These are phyloP conservation scores for Chamaecyparis obtusa DNA, from an alignment of 75 land plant genomes.

Conservation along the genomic window DNA sequence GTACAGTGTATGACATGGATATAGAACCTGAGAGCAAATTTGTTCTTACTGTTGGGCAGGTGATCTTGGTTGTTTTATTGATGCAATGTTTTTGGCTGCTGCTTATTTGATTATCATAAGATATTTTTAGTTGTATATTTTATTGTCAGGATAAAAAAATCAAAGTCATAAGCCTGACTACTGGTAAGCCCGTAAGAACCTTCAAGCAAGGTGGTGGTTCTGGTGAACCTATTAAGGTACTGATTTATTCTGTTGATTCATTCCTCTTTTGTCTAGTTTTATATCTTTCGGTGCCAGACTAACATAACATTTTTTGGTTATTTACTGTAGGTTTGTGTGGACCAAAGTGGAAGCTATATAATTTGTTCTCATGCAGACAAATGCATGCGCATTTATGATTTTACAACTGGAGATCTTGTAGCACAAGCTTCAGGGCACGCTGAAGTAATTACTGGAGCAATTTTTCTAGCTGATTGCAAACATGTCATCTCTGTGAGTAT, in stretches of 20 bases:
- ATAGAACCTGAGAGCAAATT: constrained; percentile 41
- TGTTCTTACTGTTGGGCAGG: constrained; percentile 77
- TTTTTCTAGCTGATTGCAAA: constrained; percentile 64
- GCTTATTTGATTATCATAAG: neutral
- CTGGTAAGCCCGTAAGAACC: constrained; percentile 59
- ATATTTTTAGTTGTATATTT: neutral
- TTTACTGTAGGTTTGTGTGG: constrained; percentile 52
- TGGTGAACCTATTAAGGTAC: constrained; percentile 79
- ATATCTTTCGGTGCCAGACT: neutral
- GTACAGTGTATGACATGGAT: constrained; percentile 69
- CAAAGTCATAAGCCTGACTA: constrained; percentile 42
- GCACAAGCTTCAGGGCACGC: constrained; percentile 66
- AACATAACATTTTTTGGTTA: neutral
- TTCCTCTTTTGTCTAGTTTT: neutral
- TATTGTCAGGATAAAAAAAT: constrained; percentile 66
- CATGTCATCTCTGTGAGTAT: constrained; percentile 63
- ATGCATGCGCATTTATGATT: constrained; percentile 60
- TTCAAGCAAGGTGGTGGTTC: constrained; percentile 50
- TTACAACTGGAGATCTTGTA: constrained; percentile 58
- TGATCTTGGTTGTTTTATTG: constrained; percentile 4
- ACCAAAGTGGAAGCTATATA: constrained; percentile 68
- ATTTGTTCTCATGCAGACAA: constrained; percentile 73
- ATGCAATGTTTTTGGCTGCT: neutral
- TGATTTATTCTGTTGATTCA: neutral
- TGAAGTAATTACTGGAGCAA: constrained; percentile 72